Evolutionary conservation across 306 rosid species (phyloP), one percentile per base, ranked within the genome.

Genomic region (Bauhinia variegata): DNA sequence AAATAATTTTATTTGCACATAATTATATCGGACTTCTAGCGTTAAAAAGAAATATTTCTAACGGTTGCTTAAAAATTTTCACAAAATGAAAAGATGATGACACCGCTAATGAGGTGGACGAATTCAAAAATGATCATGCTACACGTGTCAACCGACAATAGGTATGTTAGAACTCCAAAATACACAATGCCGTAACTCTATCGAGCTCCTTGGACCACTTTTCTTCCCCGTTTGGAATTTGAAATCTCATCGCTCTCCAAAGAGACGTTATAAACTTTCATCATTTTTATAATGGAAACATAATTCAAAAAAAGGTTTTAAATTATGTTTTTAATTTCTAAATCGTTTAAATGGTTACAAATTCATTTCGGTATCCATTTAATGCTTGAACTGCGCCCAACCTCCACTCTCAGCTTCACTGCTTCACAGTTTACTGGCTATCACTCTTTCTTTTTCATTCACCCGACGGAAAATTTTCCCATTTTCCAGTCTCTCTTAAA

Each of bases 251-350:
- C 81, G 50, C 79, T 57, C 69, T 15, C 69, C 52, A 52, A 42
- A 86, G 89, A 82, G 93, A 84, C 93, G 93, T 87, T 87, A 56
- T 3, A 60, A 73, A 15, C 41, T 66, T 41, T 53, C 48, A 13
- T n/a, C 60, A 54, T 68, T 67, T 60, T 58, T 56, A 38, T 51
- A 74, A 43, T 51, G 17, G 63, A 49, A 63, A 32, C 9, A 30
- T 62, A 67, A 34, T 48, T 55, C 18, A 49, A 62, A 68, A 9
- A 16, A 0, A 60, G 11, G 9, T 18, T 32, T 8, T 4, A 43
- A 32, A 36, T 13, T 38, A 2, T 38, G 5, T 5, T 17, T 6
- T 23, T 16, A 48, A 31, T 48, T 36, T 34, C 36, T 14, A 23
- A 23, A 23, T n/a, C 16, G 36, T 51, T 52, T 15, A 37, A 0